These are phyloP conservation scores for Buxus sempervirens DNA, from an alignment of 164 flowering plant species.

Conservation along the genomic window DNA sequence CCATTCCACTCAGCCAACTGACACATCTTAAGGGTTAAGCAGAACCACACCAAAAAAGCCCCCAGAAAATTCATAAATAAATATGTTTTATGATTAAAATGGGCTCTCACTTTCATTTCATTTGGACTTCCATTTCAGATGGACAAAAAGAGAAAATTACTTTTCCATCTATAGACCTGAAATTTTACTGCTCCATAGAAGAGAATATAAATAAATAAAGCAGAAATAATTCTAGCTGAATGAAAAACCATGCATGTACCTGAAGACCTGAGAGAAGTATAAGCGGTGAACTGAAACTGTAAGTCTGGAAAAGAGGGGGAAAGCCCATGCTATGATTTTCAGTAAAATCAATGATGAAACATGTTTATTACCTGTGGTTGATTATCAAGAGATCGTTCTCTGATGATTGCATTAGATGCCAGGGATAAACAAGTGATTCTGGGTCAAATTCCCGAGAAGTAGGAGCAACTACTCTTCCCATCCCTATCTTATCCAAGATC, in stretches of 20 bases:
- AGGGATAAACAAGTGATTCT: constrained; percentile 55
- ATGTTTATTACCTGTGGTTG: constrained; percentile 58
- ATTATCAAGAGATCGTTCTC: constrained; percentile 44
- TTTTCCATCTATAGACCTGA: too few species aligned
- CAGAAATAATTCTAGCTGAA: too few species aligned
- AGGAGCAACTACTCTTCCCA: constrained; percentile 27
- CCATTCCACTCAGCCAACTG: too few species aligned
- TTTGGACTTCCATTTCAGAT: neutral
- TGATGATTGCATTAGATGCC: constrained; percentile 67
- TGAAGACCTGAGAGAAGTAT: too few species aligned
- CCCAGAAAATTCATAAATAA: too few species aligned
- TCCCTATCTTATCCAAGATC: constrained; percentile 63
- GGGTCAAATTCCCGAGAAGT: constrained; percentile 37
- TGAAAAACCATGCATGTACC: too few species aligned
- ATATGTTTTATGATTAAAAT: too few species aligned
- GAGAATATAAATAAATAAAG: too few species aligned
- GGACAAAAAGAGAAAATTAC: neutral
- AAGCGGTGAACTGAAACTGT: too few species aligned
- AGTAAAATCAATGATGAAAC: neutral
- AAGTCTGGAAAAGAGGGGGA: neutral
- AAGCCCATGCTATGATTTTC: neutral
- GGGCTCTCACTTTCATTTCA: neutral
- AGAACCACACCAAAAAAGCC: too few species aligned
- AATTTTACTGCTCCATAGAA: too few species aligned
- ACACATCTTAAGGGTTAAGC: too few species aligned